A percentile compares a stretch with the other conserved stretches of the same genome.
phyloP scores from a whole-genome alignment of 495 filamentous ascomycete species.

The Neurospora discreta region DNA sequence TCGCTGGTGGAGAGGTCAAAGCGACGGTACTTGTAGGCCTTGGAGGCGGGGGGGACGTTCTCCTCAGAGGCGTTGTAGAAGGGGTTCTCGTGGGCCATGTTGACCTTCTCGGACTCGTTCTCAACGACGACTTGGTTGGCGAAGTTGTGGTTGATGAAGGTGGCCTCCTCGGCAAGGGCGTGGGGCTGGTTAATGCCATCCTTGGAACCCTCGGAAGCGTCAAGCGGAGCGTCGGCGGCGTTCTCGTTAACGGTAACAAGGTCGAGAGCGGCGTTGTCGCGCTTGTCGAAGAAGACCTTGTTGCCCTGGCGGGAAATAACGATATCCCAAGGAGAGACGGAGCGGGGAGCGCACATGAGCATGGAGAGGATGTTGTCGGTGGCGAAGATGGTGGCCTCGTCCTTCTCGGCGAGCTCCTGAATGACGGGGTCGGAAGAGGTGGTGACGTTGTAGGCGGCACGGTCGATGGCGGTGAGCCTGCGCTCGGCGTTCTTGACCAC shows the following conservation, averaged over 20 bases:
- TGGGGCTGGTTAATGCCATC: slow-evolving; percentile 85
- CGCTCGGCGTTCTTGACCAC: slow-evolving; percentile 79
- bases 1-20: slow-evolving; percentile 91
- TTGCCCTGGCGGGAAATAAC: slow-evolving; percentile 80
- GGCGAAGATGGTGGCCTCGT: slow-evolving; percentile 93
- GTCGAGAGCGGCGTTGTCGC: slow-evolving; percentile 84
- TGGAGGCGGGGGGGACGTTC: slow-evolving; percentile 82
- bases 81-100: slow-evolving; percentile 81
- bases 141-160: slow-evolving; percentile 99
- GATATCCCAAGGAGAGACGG: slow-evolving; percentile 96
- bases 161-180: slow-evolving; percentile 89
- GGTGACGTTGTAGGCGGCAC: slow-evolving; percentile 94
- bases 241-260: slow-evolving; percentile 99
- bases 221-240: slow-evolving; percentile 88
- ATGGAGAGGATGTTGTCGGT: slow-evolving; percentile 95
- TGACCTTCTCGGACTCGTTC: slow-evolving; percentile 59
- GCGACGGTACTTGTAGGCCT: slow-evolving; percentile 94
- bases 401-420: slow-evolving; percentile 91
- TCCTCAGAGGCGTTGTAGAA: slow-evolving; percentile 95
- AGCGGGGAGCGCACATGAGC: slow-evolving; percentile 96
- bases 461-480: slow-evolving; percentile 77
- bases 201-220: slow-evolving; percentile 84
- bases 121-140: slow-evolving; percentile 86
- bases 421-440: slow-evolving; percentile 93
- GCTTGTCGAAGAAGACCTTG: slow-evolving; percentile 98